Evolutionary conservation across 768 basidiomycete genomes (phyloP), one percentile per base, ranked within the genome.

Genomic region (Leccinum disarticulatum): DNA sequence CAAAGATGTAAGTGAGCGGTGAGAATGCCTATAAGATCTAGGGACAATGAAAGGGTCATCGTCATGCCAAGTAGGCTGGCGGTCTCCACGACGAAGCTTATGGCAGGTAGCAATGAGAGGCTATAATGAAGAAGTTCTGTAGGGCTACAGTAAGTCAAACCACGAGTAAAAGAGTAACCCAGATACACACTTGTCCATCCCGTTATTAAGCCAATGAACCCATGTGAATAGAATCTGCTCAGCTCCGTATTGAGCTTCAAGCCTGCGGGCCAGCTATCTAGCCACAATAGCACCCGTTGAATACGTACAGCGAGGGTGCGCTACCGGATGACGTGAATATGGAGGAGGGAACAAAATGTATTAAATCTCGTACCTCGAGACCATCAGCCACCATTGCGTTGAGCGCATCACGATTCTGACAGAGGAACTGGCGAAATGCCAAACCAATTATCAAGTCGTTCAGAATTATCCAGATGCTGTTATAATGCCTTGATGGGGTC

Each of bases 201-300:
- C 1, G 78, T 79, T 15, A 92, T 82, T 14, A 91, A 62, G 27
- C 80, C 81, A 3, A 87, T 77, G 53, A 97, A 87, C 0, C 83
- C 80, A 59, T 86, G 81, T n/a, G 87, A 85, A 67, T 93, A 90
- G 70, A 97, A 90, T 27, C 80, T 78, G 65, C 93, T 92, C n/a
- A 99, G 81, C 65, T 98, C 92, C 0, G 93, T 92, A 68, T 98
- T 98, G 55, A 99, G 86, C 74, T 99, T 99, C 43, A 99, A 76
- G 1, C 97, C 96, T 2, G 88, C 94, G 0, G 96, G 96, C 96
- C 96, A 98, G 61, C 90, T 85, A 70, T 97, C 90, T 13, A 99
- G 80, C 95, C 95, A 98, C 1, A 79, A 66, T 2, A 98, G 77
- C 0, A 81, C 78, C 15, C 76, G 74, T 47, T 82, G 80, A 9